Conservation (phyloP, 139 green algal genomes). For the Chlamydomonas eustigma region DNA sequence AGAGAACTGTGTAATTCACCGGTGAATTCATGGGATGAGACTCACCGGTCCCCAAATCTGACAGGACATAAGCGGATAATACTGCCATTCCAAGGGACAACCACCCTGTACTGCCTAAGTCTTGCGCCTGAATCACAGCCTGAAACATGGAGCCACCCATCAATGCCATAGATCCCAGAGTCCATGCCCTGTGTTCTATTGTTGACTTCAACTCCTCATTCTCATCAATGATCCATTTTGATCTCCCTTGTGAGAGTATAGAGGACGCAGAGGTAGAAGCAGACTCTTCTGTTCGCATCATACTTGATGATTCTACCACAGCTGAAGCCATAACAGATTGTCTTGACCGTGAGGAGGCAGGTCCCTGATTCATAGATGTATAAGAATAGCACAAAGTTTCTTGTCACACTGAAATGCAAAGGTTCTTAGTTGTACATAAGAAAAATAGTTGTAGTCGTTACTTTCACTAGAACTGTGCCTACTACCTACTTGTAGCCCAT, state of each 20-base stretch:
- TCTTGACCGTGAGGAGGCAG: too few relatives aligned
- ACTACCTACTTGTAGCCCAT: too few relatives aligned
- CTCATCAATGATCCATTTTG: conserved; percentile 53
- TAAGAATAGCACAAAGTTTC: too few relatives aligned
- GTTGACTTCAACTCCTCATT: conserved; percentile 48
- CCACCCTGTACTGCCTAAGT: conserved; percentile 4
- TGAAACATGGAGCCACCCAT: conserved; percentile 34
- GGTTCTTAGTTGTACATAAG: too few relatives aligned
- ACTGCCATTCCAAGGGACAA: conserved; percentile 21
- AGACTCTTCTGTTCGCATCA: too few relatives aligned
- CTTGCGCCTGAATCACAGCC: conserved; percentile 19
- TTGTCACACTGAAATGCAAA: too few relatives aligned
- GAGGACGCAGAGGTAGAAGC: not conserved
- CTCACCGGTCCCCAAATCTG: conserved; percentile 52
- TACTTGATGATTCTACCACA: too few relatives aligned
- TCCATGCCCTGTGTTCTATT: conserved; percentile 47
- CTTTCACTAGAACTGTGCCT: too few relatives aligned
- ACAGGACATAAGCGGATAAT: conserved; percentile 51
- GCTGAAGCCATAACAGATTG: too few relatives aligned
- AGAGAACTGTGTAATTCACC: not conserved
- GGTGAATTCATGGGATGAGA: too few relatives aligned
- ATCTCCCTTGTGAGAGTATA: not conserved
- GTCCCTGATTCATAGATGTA: too few relatives aligned
- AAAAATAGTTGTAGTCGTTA: too few relatives aligned
- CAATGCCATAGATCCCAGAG: conserved; percentile 44